A percentile compares a stretch with the other conserved stretches of the same genome.
Evolutionary conservation across 2,329 filamentous ascomycete species (phyloP).

Genomic region (Aspergillus ruber): DNA sequence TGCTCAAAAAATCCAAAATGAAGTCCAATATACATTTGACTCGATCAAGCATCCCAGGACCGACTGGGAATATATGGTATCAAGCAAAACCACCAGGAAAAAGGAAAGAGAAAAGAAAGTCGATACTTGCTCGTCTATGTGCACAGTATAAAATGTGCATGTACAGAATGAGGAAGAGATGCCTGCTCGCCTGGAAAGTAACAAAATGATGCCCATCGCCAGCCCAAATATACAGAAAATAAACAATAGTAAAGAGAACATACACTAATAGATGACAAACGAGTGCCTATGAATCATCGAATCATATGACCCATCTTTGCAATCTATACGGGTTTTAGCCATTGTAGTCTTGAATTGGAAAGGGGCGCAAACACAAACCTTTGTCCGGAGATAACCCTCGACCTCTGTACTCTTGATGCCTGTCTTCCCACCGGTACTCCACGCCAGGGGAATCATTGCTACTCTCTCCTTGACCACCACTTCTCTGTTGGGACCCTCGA

Average conservation of each 20-base stretch:
- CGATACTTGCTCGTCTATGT: constrained; percentile 1
- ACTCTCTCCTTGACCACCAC: constrained; percentile 83
- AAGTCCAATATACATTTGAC: neutral
- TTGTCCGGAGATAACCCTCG: constrained; percentile 88
- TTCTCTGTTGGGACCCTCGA: constrained; percentile 86
- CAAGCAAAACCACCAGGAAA: neutral
- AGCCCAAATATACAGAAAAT: neutral
- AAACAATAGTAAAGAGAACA: neutral
- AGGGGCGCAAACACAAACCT: constrained; percentile 52
- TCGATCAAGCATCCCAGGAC: neutral
- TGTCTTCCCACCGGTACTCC: constrained; percentile 69
- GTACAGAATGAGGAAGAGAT: constrained; percentile 1
- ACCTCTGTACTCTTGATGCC: constrained; percentile 85
- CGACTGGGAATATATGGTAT: neutral
- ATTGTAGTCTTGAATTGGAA: constrained; percentile 1
- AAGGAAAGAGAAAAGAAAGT: neutral
- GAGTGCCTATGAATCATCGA: constrained; percentile 22
- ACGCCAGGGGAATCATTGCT: constrained; percentile 90
- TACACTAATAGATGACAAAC: neutral
- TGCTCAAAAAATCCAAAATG: neutral
- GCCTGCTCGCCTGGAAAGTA: neutral
- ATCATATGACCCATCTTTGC: constrained; percentile 82
- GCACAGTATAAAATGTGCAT: neutral
- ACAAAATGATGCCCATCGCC: neutral
- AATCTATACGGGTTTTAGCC: constrained; percentile 48